Evolutionary conservation across 345 rosid species (phyloP), one percentile per base, ranked within the genome.

Genomic region (Adansonia digitata): DNA sequence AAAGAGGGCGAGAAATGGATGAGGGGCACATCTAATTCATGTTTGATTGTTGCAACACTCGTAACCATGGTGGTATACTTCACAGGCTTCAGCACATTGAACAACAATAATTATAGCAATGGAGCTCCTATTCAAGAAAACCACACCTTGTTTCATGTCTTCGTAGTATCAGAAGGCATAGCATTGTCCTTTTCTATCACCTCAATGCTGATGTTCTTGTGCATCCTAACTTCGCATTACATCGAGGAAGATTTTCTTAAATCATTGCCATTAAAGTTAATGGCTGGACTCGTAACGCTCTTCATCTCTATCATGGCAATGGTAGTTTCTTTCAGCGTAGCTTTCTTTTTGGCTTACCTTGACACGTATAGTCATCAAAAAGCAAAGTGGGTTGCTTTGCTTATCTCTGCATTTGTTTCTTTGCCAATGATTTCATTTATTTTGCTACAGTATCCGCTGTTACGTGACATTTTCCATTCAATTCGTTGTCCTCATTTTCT

Each of bases 11-110:
- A 35, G 39, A 22, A 35, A 2, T 75, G 82, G 79, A 65, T 57
- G 71, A 71, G 27, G 14, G 49, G 48, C 5, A 72, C 57, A n/a
- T 57, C 79, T 7, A 1, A 27, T 10, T 27, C 70, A 48, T 57
- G 74, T 13, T 46, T 72, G 79, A 7, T 75, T 31, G 79, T 80
- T 7, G 79, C 77, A 6, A 75, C 79, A 5, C 55, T 75, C 2
- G 49, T 75, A 12, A 63, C 65, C 11, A 49, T 73, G 0, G 73
- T 55, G 14, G 66, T 66, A 7, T 75, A 71, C 14, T 43, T 49
- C 0, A 60, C 76, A 17, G 72, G 73, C 5, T 64, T 71, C 7
- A 43, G 31, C 1, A 52, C 55, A 27, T 76, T 73, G 0, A 69
- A 61, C 2, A 76, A 73, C 20, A 69, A 20, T 17, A 10, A 62